Conservation (phyloP, 2,329 filamentous ascomycete genomes). For the Blastomyces emzantsi region DNA sequence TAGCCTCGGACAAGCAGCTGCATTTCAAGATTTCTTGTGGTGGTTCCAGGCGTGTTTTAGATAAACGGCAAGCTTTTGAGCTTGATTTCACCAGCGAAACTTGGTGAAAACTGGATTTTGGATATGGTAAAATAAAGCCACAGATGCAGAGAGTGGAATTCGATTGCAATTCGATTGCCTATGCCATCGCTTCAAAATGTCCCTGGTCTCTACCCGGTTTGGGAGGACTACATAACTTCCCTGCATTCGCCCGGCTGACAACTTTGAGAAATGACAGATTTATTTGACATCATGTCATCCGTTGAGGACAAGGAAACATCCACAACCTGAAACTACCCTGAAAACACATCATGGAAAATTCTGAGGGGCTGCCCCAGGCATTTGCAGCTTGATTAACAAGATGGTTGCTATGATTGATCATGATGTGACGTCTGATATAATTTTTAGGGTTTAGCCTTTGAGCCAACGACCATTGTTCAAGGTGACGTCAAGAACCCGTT, state of each 20-base stretch:
- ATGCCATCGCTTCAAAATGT: neutral
- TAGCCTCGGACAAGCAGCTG: neutral
- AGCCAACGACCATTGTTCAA: no score
- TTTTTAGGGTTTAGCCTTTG: neutral
- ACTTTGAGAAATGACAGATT: neutral
- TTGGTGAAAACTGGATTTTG: neutral
- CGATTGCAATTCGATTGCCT: neutral
- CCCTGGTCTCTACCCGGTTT: neutral
- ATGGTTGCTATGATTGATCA: neutral
- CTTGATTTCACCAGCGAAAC: neutral
- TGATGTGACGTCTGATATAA: neutral
- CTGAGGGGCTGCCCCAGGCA: neutral
- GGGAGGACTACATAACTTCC: no score
- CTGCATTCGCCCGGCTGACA: neutral
- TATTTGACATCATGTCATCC: neutral
- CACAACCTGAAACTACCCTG: neutral
- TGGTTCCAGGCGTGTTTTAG: neutral
- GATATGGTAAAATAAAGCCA: neutral
- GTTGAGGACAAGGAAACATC: neutral
- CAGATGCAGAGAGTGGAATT: neutral
- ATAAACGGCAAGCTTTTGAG: neutral
- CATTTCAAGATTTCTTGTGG: neutral
- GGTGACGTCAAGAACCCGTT: no score
- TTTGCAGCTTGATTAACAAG: neutral
- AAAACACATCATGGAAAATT: neutral